Evolutionary conservation across 2,329 filamentous ascomycete species (phyloP), one percentile per base, ranked within the genome.

Genomic region (Calonectria hongkongensis): DNA sequence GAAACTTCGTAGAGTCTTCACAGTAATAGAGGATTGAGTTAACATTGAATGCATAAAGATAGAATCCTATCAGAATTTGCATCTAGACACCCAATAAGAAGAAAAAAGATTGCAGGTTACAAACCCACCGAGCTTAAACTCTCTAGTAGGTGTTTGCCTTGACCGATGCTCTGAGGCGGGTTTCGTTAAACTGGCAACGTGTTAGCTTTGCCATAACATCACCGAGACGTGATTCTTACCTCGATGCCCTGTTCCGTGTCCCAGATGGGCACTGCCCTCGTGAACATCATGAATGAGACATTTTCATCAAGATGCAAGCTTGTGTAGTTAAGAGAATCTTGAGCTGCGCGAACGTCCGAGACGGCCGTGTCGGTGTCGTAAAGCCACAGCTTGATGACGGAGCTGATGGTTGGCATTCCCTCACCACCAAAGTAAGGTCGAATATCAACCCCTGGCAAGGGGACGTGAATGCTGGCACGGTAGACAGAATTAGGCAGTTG

Each of bases 361-460:
- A 68, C 54, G 10, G 21, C 54, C 9, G 28, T 47, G 12, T 47
- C 30, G 2, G 12, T 39, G n/a, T 47, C 39, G 41, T 36, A 33
- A 41, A 68, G 66, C 66, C 66, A 68, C 66, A 68, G 30, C 16
- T 68, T 68, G 3, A 68, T 36, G 15, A 68, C 66, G n/a, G 66
- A 43, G 43, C 45, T 68, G 12, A 60, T 68, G 7, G 66, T 62
- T 7, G 66, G 66, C 51, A 68, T 16, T 25, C 21, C 33, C 4
- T 62, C 54, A 10, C 66, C 66, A 10, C 66, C 66, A 68, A 68
- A 68, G 54, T 68, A 68, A 16, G 41, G 51, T 6, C 66, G 45
- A 27, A 45, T 36, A 28, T 68, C 66, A 4, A 48, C n/a, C 3
- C 51, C 66, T 15, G 66, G 51, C 0, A 68, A 10, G 12, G 66